These are phyloP conservation scores for Trypanosoma platydactyli DNA, from an alignment of 208 protist genomes.

Conservation along the genomic window DNA sequence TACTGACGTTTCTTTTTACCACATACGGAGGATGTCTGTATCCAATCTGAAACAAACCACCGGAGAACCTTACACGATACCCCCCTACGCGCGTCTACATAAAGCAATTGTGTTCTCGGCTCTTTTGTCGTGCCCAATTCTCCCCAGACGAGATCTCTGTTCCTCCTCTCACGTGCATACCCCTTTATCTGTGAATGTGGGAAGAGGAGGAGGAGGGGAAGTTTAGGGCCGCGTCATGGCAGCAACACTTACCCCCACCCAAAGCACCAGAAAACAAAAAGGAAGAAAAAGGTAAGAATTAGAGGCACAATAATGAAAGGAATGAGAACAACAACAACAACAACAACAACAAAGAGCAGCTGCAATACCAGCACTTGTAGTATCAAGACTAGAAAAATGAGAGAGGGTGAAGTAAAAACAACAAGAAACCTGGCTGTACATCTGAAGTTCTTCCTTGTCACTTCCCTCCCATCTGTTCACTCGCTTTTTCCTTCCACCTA, in stretches of 20 bases:
- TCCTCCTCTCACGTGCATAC: too few relatives aligned
- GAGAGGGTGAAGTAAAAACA: background rate
- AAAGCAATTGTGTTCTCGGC: too few relatives aligned
- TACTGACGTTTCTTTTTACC: too few relatives aligned
- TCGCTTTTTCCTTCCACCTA: too few relatives aligned
- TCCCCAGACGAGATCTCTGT: too few relatives aligned
- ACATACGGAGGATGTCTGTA: too few relatives aligned
- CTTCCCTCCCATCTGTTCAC: background rate
- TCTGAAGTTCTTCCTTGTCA: background rate
- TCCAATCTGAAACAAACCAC: too few relatives aligned
- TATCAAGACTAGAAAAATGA: too few relatives aligned
- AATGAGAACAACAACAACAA: constrained; percentile 14
- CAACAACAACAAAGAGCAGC: background rate
- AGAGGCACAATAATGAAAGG: constrained; percentile 11
- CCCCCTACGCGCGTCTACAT: too few relatives aligned
- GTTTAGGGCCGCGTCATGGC: background rate
- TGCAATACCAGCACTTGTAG: too few relatives aligned
- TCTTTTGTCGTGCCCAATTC: too few relatives aligned
- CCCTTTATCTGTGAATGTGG: background rate
- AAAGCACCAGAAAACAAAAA: constrained; percentile 9
- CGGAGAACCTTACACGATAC: too few relatives aligned
- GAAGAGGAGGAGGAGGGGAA: constrained; percentile 4
- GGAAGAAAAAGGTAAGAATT: constrained; percentile 5
- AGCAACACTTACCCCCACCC: background rate
- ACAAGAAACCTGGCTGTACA: background rate